Base-by-base conservation (phyloP, 805 yeast species). In the Cyberlindnera samutprakarnensis region DNA sequence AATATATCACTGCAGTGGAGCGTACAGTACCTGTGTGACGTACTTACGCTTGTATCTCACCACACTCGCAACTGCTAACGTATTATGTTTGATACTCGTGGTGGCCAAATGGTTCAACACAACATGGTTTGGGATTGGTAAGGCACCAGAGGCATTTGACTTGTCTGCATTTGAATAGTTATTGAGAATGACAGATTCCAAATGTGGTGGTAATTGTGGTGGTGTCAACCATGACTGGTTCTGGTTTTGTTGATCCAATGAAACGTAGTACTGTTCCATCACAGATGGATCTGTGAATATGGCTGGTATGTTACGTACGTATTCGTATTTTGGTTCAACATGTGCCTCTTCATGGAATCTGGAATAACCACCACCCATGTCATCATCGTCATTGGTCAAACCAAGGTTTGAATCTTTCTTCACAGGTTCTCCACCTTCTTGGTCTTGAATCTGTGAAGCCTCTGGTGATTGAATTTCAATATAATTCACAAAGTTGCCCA, bases 121-220 rank as follows among this genome's bases (percentile, higher is more conserved):
- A 35, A 88, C 97, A 54, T 88, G 96, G 53, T 88, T 86, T 11
- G 97, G 97, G 35, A 87, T 86, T 8, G 94, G 92, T 44, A 87
- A 62, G 2, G 94, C 94, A 34, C 95, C 94, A 23, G 84, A 72
- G 46, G 81, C 83, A 54, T 87, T 90, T 49, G 82, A 87, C 45
- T 66, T 71, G 45, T 79, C 85, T 46, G 72, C 61, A 25, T 56
- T 51, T 3, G 64, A 54, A 63, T 70, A 80, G 44, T 78, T 76
- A 61, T 90, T 90, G 50, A 90, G 68, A 34, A 92, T 87, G 35
- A 92, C 97, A 49, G 82, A 81, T 54, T 92, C 98, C 38, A 92
- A 66, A 56, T 90, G 98, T 8, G 98, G 98, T 7, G 98, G 98
- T 30, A 92, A 66, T 52, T 83, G 94, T 15, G 98, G 98, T 14